Evolutionary conservation across 2,329 filamentous ascomycete genomes (phyloP).

Genomic region (Alternaria longipes): DNA sequence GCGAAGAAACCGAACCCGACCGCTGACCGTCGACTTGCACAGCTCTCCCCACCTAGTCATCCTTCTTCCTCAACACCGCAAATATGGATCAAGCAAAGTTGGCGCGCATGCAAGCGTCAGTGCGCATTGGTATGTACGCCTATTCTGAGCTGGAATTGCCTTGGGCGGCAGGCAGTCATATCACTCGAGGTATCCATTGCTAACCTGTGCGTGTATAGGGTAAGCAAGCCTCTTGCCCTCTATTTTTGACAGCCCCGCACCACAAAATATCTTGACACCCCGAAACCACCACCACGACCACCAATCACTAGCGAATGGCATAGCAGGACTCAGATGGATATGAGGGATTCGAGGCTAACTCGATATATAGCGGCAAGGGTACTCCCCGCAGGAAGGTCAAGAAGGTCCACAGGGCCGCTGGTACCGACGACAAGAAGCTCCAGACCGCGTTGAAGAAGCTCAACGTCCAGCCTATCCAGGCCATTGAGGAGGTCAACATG

Average conservation of each 20-base stretch:
- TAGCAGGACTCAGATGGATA: not conserved
- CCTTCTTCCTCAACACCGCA: slow-evolving; percentile 44
- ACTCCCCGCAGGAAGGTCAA: slow-evolving; percentile 98
- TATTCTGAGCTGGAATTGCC: slow-evolving; percentile 1
- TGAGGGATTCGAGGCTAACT: slow-evolving; percentile 35
- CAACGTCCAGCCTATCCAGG: slow-evolving; percentile 99
- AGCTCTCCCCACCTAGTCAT: slow-evolving; percentile 33
- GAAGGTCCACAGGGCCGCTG: slow-evolving; percentile 92
- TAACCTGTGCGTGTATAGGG: slow-evolving; percentile 39
- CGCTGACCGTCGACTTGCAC: slow-evolving; percentile 28
- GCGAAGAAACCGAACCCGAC: slow-evolving; percentile 22
- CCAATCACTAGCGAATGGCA: not conserved
- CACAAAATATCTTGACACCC: slow-evolving; percentile 14
- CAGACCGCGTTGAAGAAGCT: slow-evolving; percentile 98
- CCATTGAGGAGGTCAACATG: slow-evolving; percentile 99
- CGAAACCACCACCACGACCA: slow-evolving; percentile 9
- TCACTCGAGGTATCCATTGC: slow-evolving; percentile 26
- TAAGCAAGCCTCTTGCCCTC: slow-evolving; percentile 39
- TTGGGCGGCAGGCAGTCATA: slow-evolving; percentile 5
- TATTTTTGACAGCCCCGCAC: slow-evolving; percentile 32
- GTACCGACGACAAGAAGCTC: slow-evolving; percentile 99
- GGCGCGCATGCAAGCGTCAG: slow-evolving; percentile 55
- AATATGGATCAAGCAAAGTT: slow-evolving; percentile 59
- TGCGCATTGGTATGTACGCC: slow-evolving; percentile 54
- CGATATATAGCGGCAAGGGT: slow-evolving; percentile 81